Base-by-base conservation (phyloP, 192 early-diverging fungal genomes). In the Polychytrium aggregatum region DNA sequence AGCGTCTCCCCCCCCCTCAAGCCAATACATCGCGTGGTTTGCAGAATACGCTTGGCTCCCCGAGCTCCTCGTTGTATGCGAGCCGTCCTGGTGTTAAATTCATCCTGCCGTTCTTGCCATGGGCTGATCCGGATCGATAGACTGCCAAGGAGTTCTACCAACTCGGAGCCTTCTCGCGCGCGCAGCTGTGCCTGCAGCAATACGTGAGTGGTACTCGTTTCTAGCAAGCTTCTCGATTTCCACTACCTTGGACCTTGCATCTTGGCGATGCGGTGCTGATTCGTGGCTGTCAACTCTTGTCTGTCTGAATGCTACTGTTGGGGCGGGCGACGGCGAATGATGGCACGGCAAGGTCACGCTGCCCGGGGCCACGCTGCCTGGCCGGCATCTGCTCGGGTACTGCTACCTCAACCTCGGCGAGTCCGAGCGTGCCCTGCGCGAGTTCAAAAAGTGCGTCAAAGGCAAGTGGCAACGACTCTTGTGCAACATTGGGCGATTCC, bases 111-210 rank as follows among this genome's bases (percentile, higher is more conserved):
- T n/a, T n/a, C n/a, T n/a, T n/a, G n/a, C n/a, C n/a, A n/a, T n/a
- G n/a, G n/a, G n/a, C n/a, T n/a, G n/a, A n/a, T n/a, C n/a, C n/a
- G n/a, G n/a, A n/a, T n/a, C n/a, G n/a, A n/a, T n/a, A 72, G 70
- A 67, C 74, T 35, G 70, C 70, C 0, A 77, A 73, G 44, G 75
- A 79, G 10, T 79, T 79, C 44, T 78, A 78, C 41, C 77, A 79
- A 46, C 60, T 79, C 14, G 77, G 77, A 14, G 63, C 74, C 1
- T 73, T 68, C 39, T 72, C 68, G 8, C 58, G 77, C 25, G 64
- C 77, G 1, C 51, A 78, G 10, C 44, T 67, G 10, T 79, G 77
- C 56, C 49, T 79, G n/a, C 56, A 75, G 51, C 61, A 70, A 44
- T 78, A 78, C 43, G 75, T 79, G 20, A 18, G 59, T n/a, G n/a